These are phyloP conservation scores for Diaporthe ampelina DNA, from an alignment of 2,329 filamentous ascomycete genomes.

Conservation along the genomic window DNA sequence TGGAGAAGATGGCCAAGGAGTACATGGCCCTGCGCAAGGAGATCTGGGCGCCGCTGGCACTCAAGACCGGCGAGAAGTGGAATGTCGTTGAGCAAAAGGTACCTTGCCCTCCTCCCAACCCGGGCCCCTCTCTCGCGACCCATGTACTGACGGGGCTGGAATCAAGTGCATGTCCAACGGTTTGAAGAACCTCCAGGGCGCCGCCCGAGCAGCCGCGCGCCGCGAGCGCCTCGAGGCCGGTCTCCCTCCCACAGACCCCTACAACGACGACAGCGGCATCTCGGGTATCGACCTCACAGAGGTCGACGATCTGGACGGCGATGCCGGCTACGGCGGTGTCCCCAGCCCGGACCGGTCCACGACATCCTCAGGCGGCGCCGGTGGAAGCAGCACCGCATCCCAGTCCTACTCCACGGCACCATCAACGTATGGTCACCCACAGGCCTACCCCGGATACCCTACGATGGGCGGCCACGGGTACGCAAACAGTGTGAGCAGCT, in stretches of 20 bases:
- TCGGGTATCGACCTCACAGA: constrained; percentile 71
- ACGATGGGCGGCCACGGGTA: constrained; percentile 58
- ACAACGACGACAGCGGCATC: constrained; percentile 81
- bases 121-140: neutral
- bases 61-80: constrained; percentile 87
- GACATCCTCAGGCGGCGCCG: constrained; percentile 57
- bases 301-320: constrained; percentile 69
- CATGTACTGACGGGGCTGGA: constrained; percentile 40
- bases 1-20: constrained; percentile 80
- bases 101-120: constrained; percentile 48
- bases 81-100: constrained; percentile 76
- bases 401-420: constrained; percentile 43
- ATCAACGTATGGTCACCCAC: constrained; percentile 44
- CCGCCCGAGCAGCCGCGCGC: constrained; percentile 74
- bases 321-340: constrained; percentile 61
- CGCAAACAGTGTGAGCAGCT: constrained; percentile 68
- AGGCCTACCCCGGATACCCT: constrained; percentile 46
- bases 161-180: constrained; percentile 85
- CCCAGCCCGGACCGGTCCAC: constrained; percentile 63
- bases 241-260: constrained; percentile 58
- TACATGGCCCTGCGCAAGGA: constrained; percentile 86
- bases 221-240: constrained; percentile 72
- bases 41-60: constrained; percentile 84
- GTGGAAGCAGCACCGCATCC: constrained; percentile 48
- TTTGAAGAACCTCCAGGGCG: constrained; percentile 82